phyloP scores from a whole-genome alignment of 768 basidiomycete genomes.

The Lentinula guzmanii region DNA sequence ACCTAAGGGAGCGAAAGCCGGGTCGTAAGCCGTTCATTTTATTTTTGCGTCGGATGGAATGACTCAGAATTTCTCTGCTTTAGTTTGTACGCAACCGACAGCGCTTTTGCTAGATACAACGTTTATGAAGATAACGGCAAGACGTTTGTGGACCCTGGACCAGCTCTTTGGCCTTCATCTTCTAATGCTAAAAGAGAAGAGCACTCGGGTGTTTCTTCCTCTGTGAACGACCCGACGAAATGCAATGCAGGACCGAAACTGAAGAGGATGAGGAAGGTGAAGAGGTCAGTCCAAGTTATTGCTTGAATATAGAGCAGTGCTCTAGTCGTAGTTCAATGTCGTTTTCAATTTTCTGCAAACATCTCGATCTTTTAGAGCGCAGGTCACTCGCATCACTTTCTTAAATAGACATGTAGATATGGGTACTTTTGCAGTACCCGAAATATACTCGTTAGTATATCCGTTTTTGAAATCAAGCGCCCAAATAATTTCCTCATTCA shows the following conservation, averaged over 20 bases:
- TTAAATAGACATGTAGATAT: no score
- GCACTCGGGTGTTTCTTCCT: not conserved
- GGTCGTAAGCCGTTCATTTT: constrained; percentile 7
- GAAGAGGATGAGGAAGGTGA: not conserved
- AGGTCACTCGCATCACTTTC: no score
- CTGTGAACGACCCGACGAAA: no score
- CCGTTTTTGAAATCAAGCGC: not conserved
- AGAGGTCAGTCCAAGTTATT: not conserved
- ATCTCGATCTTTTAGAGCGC: no score
- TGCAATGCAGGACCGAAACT: not conserved
- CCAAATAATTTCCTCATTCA: no score
- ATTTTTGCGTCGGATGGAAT: not conserved
- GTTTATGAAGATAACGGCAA: constrained; percentile 4
- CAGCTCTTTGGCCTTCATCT: not conserved
- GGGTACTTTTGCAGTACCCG: no score
- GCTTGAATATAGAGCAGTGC: no score
- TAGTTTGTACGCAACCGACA: constrained; percentile 10
- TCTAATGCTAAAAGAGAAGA: not conserved
- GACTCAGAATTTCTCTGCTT: no score
- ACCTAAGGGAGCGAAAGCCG: constrained; percentile 13
- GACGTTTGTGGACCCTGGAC: not conserved
- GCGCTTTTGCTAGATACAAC: constrained; percentile 14
- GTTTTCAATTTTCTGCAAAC: no score
- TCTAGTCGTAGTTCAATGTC: no score
- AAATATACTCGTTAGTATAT: no score